Evolutionary conservation across 805 yeast species (phyloP), one percentile per base, ranked within the genome.

Genomic region (Saturnispora silvae): DNA sequence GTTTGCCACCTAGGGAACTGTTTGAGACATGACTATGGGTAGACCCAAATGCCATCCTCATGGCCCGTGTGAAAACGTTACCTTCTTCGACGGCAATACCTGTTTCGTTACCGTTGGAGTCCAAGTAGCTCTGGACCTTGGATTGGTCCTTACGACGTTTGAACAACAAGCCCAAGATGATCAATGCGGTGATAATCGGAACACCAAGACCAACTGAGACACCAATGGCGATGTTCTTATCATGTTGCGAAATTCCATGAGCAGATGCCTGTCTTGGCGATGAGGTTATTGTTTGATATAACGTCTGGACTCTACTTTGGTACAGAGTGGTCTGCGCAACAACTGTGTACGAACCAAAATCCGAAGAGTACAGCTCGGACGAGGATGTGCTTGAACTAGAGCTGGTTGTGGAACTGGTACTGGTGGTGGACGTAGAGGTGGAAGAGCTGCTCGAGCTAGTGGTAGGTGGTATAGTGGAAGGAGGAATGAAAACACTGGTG

Each of bases 131-230:
- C n/a, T 47, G 41, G 23, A 43, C 41, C 10, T 43, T 36, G 15
- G 42, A 37, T n/a, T 41, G 30, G 13, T 41, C 42, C 18, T 49
- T 47, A 20, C 48, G 48, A 43, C 44, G 48, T 7, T 41, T 33
- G 15, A 45, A 31, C 9, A 48, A 31, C 13, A 44, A 20, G 1
- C 14, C 32, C 3, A 46, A 20, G 6, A 45, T 31, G n/a, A 45
- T 31, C 11, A 45, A 34, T 6, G 64, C 39, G 2, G 65, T 55
- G n/a, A 76, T 52, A 0, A 71, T 45, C 2, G 87, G 82, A 1
- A 77, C 75, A 36, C 83, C 83, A 11, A 81, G 68, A 38, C 86
- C 86, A 5, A 79, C 78, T 20, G 74, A 78, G 41, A 77, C 76
- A 28, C 86, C 86, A 36, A 77, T 67, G 18, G 79, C 72, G 25